phyloP scores from a whole-genome alignment of 2,329 filamentous ascomycete species.

The Seiridium unicorne region DNA sequence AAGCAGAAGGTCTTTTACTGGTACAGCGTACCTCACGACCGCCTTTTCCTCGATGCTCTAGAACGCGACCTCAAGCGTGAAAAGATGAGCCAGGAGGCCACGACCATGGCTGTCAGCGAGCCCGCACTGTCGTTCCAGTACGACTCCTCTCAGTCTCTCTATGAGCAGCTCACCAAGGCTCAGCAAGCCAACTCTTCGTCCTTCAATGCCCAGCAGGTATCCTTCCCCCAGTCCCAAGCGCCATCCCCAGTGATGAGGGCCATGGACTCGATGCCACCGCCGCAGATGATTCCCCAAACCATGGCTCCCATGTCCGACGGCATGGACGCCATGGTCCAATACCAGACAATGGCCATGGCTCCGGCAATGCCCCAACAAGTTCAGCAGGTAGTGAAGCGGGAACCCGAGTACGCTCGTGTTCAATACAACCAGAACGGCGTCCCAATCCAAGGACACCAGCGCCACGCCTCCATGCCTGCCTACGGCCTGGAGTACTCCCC shows the following conservation, averaged over 20 bases:
- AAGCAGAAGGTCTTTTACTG: conserved; percentile 99
- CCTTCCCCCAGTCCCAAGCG: conserved; percentile 73
- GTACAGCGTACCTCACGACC: conserved; percentile 98
- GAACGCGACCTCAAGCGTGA: conserved; percentile 98
- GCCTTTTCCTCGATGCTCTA: conserved; percentile 93
- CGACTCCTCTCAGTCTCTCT: conserved; percentile 97
- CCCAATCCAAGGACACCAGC: conserved; percentile 81
- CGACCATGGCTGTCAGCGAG: conserved; percentile 91
- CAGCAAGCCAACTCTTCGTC: conserved; percentile 98
- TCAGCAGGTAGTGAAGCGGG: conserved; percentile 73
- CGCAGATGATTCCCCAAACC: conserved; percentile 68
- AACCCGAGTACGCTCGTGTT: conserved; percentile 77
- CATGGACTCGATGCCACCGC: conserved; percentile 92
- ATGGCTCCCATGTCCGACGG: conserved; percentile 59
- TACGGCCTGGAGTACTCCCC: conserved; percentile 96
- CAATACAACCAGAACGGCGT: conserved; percentile 93
- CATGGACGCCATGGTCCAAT: conserved; percentile 73
- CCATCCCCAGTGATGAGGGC: conserved; percentile 87
- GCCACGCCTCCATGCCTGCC: conserved; percentile 97
- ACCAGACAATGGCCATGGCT: conserved; percentile 69
- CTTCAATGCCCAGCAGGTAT: conserved; percentile 75
- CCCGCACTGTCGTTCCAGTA: conserved; percentile 98
- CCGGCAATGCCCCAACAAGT: conserved; percentile 65
- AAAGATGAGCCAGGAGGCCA: conserved; percentile 99
- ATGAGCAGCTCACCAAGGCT: conserved; percentile 98